Evolutionary conservation across 2,329 filamentous ascomycete genomes (phyloP).

Genomic region (Grosmannia huntii): DNA sequence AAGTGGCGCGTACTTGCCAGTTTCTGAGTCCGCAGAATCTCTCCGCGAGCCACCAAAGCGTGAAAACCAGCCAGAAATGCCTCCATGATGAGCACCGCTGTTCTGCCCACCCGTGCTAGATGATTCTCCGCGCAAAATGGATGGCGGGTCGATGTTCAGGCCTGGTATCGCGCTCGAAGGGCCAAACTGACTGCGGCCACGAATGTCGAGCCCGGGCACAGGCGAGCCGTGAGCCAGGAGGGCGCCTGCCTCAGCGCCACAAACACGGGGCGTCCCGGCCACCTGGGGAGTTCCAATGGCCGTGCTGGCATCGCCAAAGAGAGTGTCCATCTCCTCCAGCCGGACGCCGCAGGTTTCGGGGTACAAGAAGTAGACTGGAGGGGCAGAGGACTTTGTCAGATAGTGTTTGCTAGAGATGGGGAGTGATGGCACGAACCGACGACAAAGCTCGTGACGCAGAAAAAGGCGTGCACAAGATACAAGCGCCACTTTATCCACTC

Average conservation of each 20-base stretch:
- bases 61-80: constrained; percentile 37
- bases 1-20: constrained; percentile 26
- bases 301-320: constrained; percentile 89
- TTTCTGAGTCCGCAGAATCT: constrained; percentile 16
- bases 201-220: constrained; percentile 62
- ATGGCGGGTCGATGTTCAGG: constrained; percentile 68
- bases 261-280: constrained; percentile 65
- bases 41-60: constrained; percentile 26
- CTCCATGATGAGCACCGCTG: constrained; percentile 20
- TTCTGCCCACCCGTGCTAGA: constrained; percentile 17
- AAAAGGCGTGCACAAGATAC: constrained; percentile 92
- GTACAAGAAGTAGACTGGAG: constrained; percentile 86
- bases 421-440: constrained; percentile 88
- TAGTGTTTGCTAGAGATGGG: constrained; percentile 11
- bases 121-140: constrained; percentile 34
- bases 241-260: constrained; percentile 63
- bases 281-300: constrained; percentile 61
- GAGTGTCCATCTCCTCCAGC: constrained; percentile 87
- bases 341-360: constrained; percentile 93
- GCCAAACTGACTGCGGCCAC: constrained; percentile 38
- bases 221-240: constrained; percentile 70
- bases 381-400: background rate
- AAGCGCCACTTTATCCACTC: constrained; percentile 87
- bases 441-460: constrained; percentile 89
- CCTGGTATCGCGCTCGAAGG: constrained; percentile 63